Percentiles rank a stretch among this genome's conserved stretches.
phyloP scores from a whole-genome alignment of 2,329 filamentous ascomycete species.

The Colletotrichum kahawae region DNA sequence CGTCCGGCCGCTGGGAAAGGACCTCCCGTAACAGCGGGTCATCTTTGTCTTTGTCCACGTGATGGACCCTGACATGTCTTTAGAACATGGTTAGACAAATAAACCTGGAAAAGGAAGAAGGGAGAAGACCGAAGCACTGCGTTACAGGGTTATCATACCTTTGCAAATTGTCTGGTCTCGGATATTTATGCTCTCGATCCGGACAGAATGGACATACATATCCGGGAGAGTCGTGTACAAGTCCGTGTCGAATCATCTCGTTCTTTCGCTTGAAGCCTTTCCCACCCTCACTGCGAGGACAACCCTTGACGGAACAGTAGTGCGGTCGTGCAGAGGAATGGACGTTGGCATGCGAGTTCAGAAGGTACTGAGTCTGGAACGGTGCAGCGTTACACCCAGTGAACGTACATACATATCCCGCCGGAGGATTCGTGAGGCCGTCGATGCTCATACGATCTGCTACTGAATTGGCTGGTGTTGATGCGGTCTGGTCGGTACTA shows the following conservation, averaged over 20 bases:
- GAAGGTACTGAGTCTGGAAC: conserved; percentile 78
- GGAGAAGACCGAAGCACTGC: not conserved
- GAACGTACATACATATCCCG: conserved; percentile 62
- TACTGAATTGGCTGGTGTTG: conserved; percentile 47
- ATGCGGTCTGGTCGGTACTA: conserved; percentile 47
- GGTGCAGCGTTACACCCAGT: conserved; percentile 72
- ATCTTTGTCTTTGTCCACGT: conserved; percentile 87
- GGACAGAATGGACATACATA: conserved; percentile 97
- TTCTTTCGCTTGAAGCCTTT: conserved; percentile 77
- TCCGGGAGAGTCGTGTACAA: conserved; percentile 92
- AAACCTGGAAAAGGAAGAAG: not conserved
- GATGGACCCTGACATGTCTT: conserved; percentile 92
- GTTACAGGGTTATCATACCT: conserved; percentile 61
- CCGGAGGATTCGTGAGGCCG: conserved; percentile 58
- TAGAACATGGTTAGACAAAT: not conserved
- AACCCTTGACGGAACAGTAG: conserved; percentile 67
- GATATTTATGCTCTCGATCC: conserved; percentile 92
- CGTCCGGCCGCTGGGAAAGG: conserved; percentile 83
- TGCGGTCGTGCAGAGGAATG: conserved; percentile 70
- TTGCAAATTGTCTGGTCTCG: conserved; percentile 93
- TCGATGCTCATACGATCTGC: conserved; percentile 65
- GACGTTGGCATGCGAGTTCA: conserved; percentile 81
- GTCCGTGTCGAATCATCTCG: conserved; percentile 77
- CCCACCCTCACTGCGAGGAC: conserved; percentile 66
- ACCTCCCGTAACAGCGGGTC: conserved; percentile 83